Percentiles rank a stretch among this genome's conserved stretches.
Evolutionary conservation across 352 stramenopile species (phyloP).

Genomic region (Phytophthora fragariae): DNA sequence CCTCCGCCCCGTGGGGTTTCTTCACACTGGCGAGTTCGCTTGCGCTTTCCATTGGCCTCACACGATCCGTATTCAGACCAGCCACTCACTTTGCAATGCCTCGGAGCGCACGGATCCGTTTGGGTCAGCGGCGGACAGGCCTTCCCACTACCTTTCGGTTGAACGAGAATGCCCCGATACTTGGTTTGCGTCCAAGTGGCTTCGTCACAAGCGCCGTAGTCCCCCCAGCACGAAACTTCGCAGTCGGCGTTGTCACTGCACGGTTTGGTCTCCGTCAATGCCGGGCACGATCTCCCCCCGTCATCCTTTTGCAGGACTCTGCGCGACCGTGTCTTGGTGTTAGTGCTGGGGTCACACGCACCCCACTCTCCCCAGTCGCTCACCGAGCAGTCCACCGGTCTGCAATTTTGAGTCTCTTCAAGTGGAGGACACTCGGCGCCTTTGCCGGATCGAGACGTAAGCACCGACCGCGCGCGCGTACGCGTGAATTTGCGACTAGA

Average conservation of each 20-base stretch:
- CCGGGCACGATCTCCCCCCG: slow-evolving; percentile 51
- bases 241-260: slow-evolving; percentile 57
- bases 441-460: slow-evolving; percentile 37
- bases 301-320: slow-evolving; percentile 35
- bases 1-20: slow-evolving; percentile 42
- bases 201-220: slow-evolving; percentile 46
- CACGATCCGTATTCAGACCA: slow-evolving; percentile 57
- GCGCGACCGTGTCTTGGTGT: slow-evolving; percentile 50
- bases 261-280: slow-evolving; percentile 32
- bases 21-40: slow-evolving; percentile 46
- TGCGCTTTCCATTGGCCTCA: slow-evolving; percentile 46
- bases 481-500: slow-evolving; percentile 42
- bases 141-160: slow-evolving; percentile 44
- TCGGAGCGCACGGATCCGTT: slow-evolving; percentile 40
- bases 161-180: slow-evolving; percentile 46
- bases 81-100: slow-evolving; percentile 62
- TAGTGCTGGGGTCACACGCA: slow-evolving; percentile 38
- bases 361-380: slow-evolving; percentile 54
- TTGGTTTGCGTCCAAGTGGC: slow-evolving; percentile 37
- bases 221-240: slow-evolving; percentile 54
- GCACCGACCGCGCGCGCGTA: slow-evolving; percentile 48
- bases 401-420: slow-evolving; percentile 45
- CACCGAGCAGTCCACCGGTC: slow-evolving; percentile 55
- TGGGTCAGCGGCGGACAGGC: slow-evolving; percentile 48
- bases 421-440: slow-evolving; percentile 52